Evolutionary conservation across 139 green algal species (phyloP), one percentile per base, ranked within the genome.

Genomic region (Closterium sp.): DNA sequence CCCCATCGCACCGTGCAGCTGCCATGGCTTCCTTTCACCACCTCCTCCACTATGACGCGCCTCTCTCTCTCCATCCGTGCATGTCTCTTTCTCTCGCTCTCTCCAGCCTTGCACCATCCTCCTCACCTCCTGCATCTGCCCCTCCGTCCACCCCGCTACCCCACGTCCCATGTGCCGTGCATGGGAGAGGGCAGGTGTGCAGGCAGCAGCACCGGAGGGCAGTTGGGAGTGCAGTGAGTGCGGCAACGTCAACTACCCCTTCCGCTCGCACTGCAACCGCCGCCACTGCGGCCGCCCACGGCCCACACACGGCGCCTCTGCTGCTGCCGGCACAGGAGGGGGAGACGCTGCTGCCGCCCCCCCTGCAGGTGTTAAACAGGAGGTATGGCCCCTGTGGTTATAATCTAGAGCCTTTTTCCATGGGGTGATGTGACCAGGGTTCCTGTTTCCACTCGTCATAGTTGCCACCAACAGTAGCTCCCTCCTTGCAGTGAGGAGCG

Each of bases 221-320:
- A 92, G 79, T 84, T 95, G 92, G 92, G 31, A 32, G 19, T 95
- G 92, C 88, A 94, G 31, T 9, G 85, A 45, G 28, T 95, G 92
- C 84, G 92, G 92, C 0, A 95, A 95, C 88, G 92, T 95, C 28
- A 95, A 95, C 84, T 95, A 94, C 42, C 90, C 92, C 30, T 95
- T 95, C 89, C 92, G 92, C 28, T 94, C 92, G 32, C 70, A 94
- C 45, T 95, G 92, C 89, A 95, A 95, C 70, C 91, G 73, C 28
- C 86, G 92, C 28, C 94, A 94, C 50, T 95, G 92, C 32, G 90
- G 90, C n/a, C 84, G n/a, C 17, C 29, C 93, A 2, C 38, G 84
- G 50, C 89, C 91, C 32, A 30, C 45, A 0, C 89, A 93, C 9
- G 29, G 9, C 38, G 24, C 38, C 19, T 70, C 89, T 38, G 32